A percentile compares a stretch with the other conserved stretches of the same genome.
These are phyloP conservation scores for Botryosphaeria dothidea DNA, from an alignment of 2,329 filamentous ascomycete genomes.

Conservation along the genomic window DNA sequence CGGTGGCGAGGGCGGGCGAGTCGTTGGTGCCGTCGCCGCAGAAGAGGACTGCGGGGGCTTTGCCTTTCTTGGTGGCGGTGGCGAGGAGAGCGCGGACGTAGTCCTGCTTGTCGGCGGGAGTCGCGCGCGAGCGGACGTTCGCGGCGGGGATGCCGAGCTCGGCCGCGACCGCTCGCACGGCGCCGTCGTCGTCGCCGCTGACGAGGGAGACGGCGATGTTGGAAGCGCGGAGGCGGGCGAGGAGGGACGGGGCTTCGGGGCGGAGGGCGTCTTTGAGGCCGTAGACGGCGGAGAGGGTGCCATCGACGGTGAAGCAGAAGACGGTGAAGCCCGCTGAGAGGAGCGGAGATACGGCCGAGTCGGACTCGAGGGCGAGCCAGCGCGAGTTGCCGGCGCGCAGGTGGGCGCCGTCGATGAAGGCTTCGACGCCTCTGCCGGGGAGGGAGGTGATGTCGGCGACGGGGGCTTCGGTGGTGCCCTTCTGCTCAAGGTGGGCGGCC, in stretches of 20 bases:
- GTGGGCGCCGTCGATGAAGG: neutral
- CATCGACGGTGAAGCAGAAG: slow-evolving; percentile 51
- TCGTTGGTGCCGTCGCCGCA: slow-evolving; percentile 80
- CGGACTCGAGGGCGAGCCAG: neutral
- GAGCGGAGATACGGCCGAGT: neutral
- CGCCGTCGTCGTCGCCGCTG: slow-evolving; percentile 56
- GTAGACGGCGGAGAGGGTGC: slow-evolving; percentile 47
- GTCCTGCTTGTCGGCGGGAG: slow-evolving; percentile 55
- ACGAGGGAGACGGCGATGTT: slow-evolving; percentile 56
- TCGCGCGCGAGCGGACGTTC: slow-evolving; percentile 49
- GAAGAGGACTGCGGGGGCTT: slow-evolving; percentile 46
- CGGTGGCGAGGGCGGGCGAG: slow-evolving; percentile 69
- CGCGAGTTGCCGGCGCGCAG: slow-evolving; percentile 10
- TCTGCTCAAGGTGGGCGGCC: neutral
- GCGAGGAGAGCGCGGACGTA: slow-evolving; percentile 46
- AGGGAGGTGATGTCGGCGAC: neutral
- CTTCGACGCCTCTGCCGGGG: slow-evolving; percentile 10
- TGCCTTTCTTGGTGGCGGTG: neutral
- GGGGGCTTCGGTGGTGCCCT: neutral
- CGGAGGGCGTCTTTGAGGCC: slow-evolving; percentile 53
- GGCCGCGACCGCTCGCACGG: slow-evolving; percentile 51
- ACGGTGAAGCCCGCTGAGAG: slow-evolving; percentile 8
- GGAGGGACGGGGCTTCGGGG: slow-evolving; percentile 52
- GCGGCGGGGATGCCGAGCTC: slow-evolving; percentile 34
- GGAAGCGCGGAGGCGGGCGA: slow-evolving; percentile 52